Conservation (phyloP, 2,329 filamentous ascomycete species). For the Emericellopsis atlantica region DNA sequence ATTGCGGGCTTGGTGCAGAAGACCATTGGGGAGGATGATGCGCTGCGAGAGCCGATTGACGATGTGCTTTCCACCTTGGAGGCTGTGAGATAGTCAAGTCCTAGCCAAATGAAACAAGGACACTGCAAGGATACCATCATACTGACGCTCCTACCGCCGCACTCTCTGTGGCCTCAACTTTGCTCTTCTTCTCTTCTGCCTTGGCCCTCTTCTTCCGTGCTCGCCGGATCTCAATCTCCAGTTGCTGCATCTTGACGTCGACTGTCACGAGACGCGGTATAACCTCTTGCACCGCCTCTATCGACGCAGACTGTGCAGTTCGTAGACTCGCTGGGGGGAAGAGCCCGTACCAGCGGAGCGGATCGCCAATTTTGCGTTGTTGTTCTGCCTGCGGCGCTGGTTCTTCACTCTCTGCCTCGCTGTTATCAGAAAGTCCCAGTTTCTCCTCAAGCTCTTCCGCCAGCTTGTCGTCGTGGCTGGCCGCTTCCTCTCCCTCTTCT, state of each 20-base stretch:
- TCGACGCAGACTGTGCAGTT: slow-evolving; percentile 46
- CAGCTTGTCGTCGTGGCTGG: slow-evolving; percentile 3
- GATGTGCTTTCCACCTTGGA: slow-evolving; percentile 26
- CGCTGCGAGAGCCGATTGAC: slow-evolving; percentile 27
- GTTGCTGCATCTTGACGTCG: slow-evolving; percentile 44
- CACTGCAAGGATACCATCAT: background rate
- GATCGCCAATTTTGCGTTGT: slow-evolving; percentile 14
- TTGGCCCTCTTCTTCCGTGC: slow-evolving; percentile 42
- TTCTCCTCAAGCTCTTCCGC: slow-evolving; percentile 2
- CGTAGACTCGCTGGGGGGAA: slow-evolving; percentile 38
- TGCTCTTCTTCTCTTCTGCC: slow-evolving; percentile 11
- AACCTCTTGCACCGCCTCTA: slow-evolving; percentile 40
- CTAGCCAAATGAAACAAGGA: background rate
- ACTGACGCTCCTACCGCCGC: background rate
- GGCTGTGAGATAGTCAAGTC: background rate
- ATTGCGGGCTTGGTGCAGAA: slow-evolving; percentile 17
- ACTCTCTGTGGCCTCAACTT: background rate
- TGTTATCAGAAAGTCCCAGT: background rate
- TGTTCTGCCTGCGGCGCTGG: slow-evolving; percentile 5
- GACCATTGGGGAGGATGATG: slow-evolving; percentile 13
- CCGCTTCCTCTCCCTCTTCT: background rate
- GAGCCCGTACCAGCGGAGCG: slow-evolving; percentile 45
- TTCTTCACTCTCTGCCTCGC: slow-evolving; percentile 4
- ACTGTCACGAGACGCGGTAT: slow-evolving; percentile 45
- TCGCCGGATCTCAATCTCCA: slow-evolving; percentile 58